Evolutionary conservation across 305 asterid genomes (phyloP).

Genomic region (Caryopteris hybrid): DNA sequence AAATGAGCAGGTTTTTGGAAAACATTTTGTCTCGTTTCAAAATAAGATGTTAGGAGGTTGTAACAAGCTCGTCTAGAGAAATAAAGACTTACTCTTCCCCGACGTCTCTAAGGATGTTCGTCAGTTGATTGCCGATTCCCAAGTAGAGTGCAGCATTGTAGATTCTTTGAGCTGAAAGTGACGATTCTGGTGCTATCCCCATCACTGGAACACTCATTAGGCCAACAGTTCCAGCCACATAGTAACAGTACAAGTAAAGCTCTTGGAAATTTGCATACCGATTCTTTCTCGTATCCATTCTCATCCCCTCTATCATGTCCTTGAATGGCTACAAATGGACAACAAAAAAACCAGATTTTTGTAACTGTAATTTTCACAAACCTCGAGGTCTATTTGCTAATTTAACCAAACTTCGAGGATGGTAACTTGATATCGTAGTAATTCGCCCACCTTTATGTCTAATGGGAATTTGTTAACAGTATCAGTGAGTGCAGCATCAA

Average conservation of each 20-base stretch:
- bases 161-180: constrained; percentile 42
- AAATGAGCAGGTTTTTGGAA: too few species aligned
- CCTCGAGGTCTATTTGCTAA: too few species aligned
- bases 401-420: too few species aligned
- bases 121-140: constrained; percentile 76
- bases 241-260: constrained; percentile 65
- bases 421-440: too few species aligned
- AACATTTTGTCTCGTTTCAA: too few species aligned
- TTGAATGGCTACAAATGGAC: constrained; percentile 50
- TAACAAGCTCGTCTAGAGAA: too few species aligned
- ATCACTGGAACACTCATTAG: constrained; percentile 81
- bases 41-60: too few species aligned
- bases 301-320: constrained; percentile 90
- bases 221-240: constrained; percentile 83
- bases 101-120: constrained; percentile 77
- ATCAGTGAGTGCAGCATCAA: constrained; percentile 73
- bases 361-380: too few species aligned
- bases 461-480: constrained; percentile 62
- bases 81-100: constrained; percentile 90
- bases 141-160: constrained; percentile 54
- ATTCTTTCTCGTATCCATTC: constrained; percentile 67
- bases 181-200: constrained; percentile 77
- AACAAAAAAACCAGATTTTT: too few species aligned
- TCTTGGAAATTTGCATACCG: constrained; percentile 60
- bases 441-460: constrained; percentile 82